Evolutionary conservation across 768 basidiomycete genomes (phyloP).

Genomic region (Nidula microcarpa): DNA sequence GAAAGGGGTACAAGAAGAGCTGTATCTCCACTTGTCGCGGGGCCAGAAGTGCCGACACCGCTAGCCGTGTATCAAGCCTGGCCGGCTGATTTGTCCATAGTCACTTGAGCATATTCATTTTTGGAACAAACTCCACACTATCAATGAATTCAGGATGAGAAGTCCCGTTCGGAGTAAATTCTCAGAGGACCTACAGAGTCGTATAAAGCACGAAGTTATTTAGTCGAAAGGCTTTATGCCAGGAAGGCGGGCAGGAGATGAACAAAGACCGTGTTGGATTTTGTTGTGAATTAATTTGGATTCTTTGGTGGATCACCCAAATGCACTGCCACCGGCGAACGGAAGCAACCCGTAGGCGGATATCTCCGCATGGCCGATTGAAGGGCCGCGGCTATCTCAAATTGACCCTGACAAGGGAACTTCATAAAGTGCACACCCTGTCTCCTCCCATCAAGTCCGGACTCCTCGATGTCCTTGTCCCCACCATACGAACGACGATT

Average conservation of each 20-base stretch:
- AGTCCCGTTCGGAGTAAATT: no score
- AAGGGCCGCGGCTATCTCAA: background rate
- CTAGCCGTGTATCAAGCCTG: background rate
- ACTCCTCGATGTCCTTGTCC: slow-evolving; percentile 28
- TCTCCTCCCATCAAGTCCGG: slow-evolving; percentile 13
- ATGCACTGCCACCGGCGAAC: background rate
- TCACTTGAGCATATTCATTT: background rate
- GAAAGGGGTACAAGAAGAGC: background rate
- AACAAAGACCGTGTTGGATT: no score
- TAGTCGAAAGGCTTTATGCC: no score
- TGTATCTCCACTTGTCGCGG: slow-evolving; percentile 7
- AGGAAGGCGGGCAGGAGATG: no score
- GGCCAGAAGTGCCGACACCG: background rate
- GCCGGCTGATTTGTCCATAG: background rate
- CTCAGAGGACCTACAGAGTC: no score
- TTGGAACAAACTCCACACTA: no score
- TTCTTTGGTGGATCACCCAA: background rate
- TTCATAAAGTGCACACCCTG: slow-evolving; percentile 3
- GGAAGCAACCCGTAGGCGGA: background rate
- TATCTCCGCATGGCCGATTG: background rate
- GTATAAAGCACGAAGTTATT: no score
- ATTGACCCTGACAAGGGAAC: background rate
- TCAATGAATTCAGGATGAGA: no score
- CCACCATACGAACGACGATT: slow-evolving; percentile 24
- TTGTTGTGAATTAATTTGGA: background rate